Evolutionary conservation across 495 filamentous ascomycete genomes (phyloP), one percentile per base, ranked within the genome.

Genomic region (Hyphodiscus hymeniophilus): DNA sequence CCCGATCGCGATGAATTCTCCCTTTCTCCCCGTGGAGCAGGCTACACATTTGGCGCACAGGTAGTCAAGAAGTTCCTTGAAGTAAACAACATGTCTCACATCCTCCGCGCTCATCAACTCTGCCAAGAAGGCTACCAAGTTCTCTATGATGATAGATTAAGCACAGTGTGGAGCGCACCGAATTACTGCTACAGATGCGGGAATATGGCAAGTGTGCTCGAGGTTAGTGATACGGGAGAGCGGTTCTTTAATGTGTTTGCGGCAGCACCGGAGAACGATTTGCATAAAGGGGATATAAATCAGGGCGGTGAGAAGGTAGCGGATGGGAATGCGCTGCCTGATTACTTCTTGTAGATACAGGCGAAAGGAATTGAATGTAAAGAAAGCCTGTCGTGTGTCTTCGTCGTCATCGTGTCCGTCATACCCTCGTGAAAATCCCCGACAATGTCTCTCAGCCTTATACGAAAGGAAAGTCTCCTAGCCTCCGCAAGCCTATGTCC

Each of bases 161-260:
- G 85, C 64, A 97, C 94, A 3, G 92, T 98, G 3, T 98, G 92
- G 92, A 94, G 87, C 61, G 92, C 90, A 2, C 90, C 90, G 3
- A 96, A 96, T 58, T 96, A 96, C 66, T 96, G 90, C 66, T 95
- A 95, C 62, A 73, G 90, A 15, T 98, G 92, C 65, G 92, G 92
- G 16, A 98, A 98, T 60, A 82, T 96, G 77, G 92, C 92, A 8
- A 94, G 87, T 66, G 92, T 98, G 23, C 71, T 98, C 12, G 92
- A 98, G 66, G 94, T 98, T 34, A 87, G 87, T 60, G 87, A 95
- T 62, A 79, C 80, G 11, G 92, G 91, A 13, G 87, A 95, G 66
- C 71, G 89, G 45, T 92, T 81, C 58, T 98, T 96, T 66, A 98
- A 98, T 63, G 88, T 97, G 11, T 98, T 98, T 63, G 87, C 92